Conservation (phyloP, 176 grass and related monocot genomes). For the Saccharum spontaneum region DNA sequence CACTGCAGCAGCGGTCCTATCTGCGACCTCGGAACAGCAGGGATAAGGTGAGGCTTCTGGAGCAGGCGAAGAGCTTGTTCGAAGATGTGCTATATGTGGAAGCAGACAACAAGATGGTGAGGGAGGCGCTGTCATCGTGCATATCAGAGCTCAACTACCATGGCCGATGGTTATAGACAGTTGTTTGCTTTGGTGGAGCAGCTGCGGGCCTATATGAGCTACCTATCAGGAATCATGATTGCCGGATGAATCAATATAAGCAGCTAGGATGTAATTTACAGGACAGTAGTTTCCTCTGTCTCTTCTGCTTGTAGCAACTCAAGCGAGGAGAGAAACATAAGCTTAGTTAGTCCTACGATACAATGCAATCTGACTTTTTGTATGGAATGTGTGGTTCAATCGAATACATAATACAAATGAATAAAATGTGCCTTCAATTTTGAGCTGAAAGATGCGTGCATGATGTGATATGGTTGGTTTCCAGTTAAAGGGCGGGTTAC, state of each 20-base stretch:
- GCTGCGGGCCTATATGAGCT: not conserved
- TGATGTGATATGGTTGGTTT: not conserved
- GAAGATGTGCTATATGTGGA: slow-evolving; percentile 87
- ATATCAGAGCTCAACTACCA: slow-evolving; percentile 87
- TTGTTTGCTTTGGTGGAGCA: not conserved
- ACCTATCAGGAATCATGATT: not conserved
- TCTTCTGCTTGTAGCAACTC: not conserved
- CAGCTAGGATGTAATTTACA: not conserved
- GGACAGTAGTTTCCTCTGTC: not conserved
- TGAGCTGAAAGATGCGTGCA: not conserved
- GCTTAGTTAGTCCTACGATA: not conserved
- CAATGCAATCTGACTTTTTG: not conserved
- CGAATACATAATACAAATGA: not conserved
- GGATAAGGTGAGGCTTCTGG: slow-evolving; percentile 83
- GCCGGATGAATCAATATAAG: not conserved
- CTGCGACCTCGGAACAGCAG: slow-evolving; percentile 52
- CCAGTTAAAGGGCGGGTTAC: not conserved
- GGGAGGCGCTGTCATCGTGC: slow-evolving; percentile 80
- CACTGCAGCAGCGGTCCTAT: slow-evolving; percentile 77
- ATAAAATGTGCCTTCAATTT: not conserved
- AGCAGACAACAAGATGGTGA: slow-evolving; percentile 60
- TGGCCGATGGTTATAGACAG: slow-evolving; percentile 46
- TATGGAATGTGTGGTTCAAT: not conserved
- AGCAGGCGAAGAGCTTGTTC: slow-evolving; percentile 89
- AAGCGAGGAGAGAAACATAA: not conserved